Evolutionary conservation across 805 yeast species (phyloP), one percentile per base, ranked within the genome.

Genomic region (Yamadazyma paraphyllophila): DNA sequence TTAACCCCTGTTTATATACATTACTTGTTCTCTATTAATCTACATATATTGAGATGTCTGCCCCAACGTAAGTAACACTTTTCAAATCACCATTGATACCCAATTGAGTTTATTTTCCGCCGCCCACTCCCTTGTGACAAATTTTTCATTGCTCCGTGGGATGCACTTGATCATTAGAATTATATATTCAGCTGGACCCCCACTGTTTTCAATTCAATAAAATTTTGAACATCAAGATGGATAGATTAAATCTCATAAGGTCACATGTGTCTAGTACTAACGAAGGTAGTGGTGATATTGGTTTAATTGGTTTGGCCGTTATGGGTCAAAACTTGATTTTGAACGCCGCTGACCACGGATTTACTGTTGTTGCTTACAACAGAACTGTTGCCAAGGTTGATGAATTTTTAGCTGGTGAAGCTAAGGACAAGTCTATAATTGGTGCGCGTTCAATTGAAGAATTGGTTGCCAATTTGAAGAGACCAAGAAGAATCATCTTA

Each of bases 271-370:
- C 13, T 15, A n/a, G 17, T 25, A 40, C 34, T 40, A 39, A 39
- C 35, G 24, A 32, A 20, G 33, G 56, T 59, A 82, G 88, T 68
- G 94, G 92, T 80, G 99, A 92, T 84, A 83, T 92, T 72, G 99
- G 97, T 74, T 88, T 92, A 71, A 91, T 94, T 66, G 99, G 99
- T 70, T 82, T 92, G 81, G 99, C 99, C 85, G 99, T 92, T 59
- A 92, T 92, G 99, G 99, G 99, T 74, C 96, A 88, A 80, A 92
- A 92, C 82, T 78, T 92, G 81, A 89, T 92, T 69, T 81, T 92
- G 58, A 92, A 92, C 74, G 96, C 95, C 65, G 99, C 99, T 59
- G 99, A 92, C 80, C 96, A 92, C 77, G 97, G 97, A 49, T 92
- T 81, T 80, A 89, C 96, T 56, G 98, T 94, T 62, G 96, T 89